Conservation (phyloP, 129 eudicot genomes). For the Sambucus nigra region DNA sequence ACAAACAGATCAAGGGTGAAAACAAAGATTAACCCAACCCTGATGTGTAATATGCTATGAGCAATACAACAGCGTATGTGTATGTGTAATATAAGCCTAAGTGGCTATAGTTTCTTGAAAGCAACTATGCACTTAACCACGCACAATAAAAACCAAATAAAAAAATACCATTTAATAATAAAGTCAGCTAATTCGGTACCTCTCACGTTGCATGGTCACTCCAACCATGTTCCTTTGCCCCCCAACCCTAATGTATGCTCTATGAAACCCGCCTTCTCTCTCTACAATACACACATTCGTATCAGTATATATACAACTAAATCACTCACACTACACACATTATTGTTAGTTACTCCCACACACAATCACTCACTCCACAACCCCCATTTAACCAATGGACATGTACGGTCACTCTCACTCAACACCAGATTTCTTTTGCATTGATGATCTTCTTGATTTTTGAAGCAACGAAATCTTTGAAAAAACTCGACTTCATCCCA, state of each 20-base stretch:
- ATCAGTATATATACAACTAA: background rate
- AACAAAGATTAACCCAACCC: too few species aligned
- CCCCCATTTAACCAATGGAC: slow-evolving; percentile 22
- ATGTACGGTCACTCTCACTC: slow-evolving; percentile 36
- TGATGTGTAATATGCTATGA: too few species aligned
- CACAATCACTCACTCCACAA: background rate
- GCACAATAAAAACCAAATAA: too few species aligned
- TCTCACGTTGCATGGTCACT: slow-evolving; percentile 57
- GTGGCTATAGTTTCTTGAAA: too few species aligned
- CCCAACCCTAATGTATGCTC: slow-evolving; percentile 9
- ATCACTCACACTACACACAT: background rate
- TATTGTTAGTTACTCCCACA: background rate
- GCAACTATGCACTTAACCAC: too few species aligned
- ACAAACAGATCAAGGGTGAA: too few species aligned
- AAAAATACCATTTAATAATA: too few species aligned
- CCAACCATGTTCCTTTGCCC: slow-evolving; percentile 74
- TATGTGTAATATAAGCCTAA: too few species aligned
- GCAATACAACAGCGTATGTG: too few species aligned
- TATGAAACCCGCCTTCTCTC: slow-evolving; percentile 16
- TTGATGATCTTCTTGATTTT: slow-evolving; percentile 60
- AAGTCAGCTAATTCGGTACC: background rate
- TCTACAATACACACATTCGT: background rate
- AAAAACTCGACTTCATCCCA: slow-evolving; percentile 18
- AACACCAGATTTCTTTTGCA: slow-evolving; percentile 33
- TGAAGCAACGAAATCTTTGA: slow-evolving; percentile 35